phyloP scores from a whole-genome alignment of 768 basidiomycete genomes.

The Suillus fuscotomentosus region DNA sequence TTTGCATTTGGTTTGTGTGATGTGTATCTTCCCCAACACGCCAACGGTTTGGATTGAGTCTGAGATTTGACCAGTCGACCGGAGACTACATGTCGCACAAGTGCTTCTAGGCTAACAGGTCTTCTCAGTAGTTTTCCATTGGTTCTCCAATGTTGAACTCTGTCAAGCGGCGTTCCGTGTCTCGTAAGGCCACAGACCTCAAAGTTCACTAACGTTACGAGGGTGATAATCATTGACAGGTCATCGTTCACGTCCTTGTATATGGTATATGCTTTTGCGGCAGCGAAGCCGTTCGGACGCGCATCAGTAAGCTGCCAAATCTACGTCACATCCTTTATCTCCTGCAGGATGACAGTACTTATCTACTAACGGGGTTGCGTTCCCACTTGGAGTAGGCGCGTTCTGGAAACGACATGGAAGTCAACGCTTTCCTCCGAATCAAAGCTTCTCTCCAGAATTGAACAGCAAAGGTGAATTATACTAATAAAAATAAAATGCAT shows the following conservation, averaged over 20 bases:
- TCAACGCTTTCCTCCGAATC: not conserved
- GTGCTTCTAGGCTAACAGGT: not conserved
- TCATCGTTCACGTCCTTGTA: not conserved
- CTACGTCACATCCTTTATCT: not conserved
- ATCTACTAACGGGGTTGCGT: not conserved
- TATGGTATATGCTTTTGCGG: not conserved
- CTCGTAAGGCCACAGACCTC: not conserved
- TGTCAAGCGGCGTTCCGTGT: not conserved
- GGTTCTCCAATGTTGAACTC: not conserved
- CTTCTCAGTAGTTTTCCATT: not conserved
- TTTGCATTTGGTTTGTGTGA: not conserved
- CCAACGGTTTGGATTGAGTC: not conserved
- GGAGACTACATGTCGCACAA: not conserved
- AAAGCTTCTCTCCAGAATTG: not conserved
- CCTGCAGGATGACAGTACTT: not conserved
- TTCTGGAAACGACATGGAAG: not conserved
- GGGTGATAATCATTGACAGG: not conserved
- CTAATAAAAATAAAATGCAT: not conserved
- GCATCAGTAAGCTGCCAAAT: not conserved
- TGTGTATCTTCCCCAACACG: not conserved
- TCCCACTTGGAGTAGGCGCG: not conserved
- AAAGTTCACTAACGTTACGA: not conserved
- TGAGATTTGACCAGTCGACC: not conserved
- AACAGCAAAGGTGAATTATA: not conserved
- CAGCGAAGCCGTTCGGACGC: not conserved